phyloP scores from a whole-genome alignment of 192 early-diverging fungal species.

The Radiomyces spectabilis region DNA sequence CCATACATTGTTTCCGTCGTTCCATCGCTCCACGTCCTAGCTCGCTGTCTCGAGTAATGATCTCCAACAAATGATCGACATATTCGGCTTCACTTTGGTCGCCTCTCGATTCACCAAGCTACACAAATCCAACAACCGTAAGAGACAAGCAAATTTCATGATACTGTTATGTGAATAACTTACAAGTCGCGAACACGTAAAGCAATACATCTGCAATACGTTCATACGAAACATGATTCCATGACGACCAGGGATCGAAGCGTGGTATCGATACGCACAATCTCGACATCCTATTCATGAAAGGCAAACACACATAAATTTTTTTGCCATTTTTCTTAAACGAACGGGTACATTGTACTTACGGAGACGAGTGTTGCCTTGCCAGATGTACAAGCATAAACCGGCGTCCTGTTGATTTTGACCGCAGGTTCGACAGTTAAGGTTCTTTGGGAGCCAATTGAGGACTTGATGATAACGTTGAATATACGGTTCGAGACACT shows the following conservation, averaged over 20 bases:
- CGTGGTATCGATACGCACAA: constrained; percentile 22
- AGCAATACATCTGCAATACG: constrained; percentile 24
- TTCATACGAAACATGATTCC: constrained; percentile 23
- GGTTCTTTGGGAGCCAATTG: constrained; percentile 16
- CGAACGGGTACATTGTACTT: no score
- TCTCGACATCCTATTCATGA: constrained; percentile 19
- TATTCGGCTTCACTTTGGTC: constrained; percentile 20
- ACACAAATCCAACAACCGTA: background rate
- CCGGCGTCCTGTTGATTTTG: constrained; percentile 7
- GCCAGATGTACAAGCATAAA: constrained; percentile 24
- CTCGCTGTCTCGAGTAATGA: constrained; percentile 12
- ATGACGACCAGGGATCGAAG: constrained; percentile 9
- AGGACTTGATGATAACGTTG: constrained; percentile 11
- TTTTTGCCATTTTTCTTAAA: background rate
- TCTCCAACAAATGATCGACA: constrained; percentile 14
- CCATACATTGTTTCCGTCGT: constrained; percentile 16
- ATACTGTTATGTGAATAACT: background rate
- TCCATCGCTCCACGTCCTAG: constrained; percentile 10
- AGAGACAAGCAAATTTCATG: background rate
- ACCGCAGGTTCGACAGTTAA: constrained; percentile 18
- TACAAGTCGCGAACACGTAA: constrained; percentile 21
- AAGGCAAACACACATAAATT: background rate
- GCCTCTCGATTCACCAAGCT: constrained; percentile 23
- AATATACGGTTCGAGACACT: constrained; percentile 9
- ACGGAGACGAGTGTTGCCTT: constrained; percentile 21